Base-by-base conservation (phyloP, 2,329 filamentous ascomycete genomes). In the Penicillium corylophilum region DNA sequence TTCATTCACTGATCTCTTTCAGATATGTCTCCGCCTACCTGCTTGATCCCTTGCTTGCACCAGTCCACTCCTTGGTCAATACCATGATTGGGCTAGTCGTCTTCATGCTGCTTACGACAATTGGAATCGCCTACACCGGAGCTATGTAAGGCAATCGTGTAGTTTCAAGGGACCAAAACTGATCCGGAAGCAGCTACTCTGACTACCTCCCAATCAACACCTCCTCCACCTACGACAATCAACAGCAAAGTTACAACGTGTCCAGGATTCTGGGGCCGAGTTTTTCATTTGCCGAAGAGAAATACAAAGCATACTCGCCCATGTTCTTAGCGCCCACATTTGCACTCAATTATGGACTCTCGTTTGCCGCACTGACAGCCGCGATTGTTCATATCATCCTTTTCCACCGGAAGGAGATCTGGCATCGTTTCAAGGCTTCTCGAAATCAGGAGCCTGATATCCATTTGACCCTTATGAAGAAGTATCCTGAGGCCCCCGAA, bases 401-500 rank as follows among this genome's bases (percentile, higher is more conserved):
- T 10, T 68, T 68, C 53, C 64, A 72, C 42, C 60, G 67, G 28
- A 58, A 60, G 24, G 68, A 71, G 47, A 68, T 71, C 10, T 66
- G 63, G 62, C 60, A 63, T 47, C 60, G 63, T 38, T 66, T 66
- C 31, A 68, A 59, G 35, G 58, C 63, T 35, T 54, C 66, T 18
- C 60, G 59, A 2, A 41, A 60, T 5, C 53, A 60, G 23, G 53
- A 54, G 39, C 59, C 81, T 64, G 83, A 86, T 57, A 80, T 84
- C 31, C 83, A 86, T 65, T 84, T 85, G 79, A 82, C 80, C 53
- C 69, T 85, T 20, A 86, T 86, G 83, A 74, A 70, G 46, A 83
- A 82, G 61, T 86, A 86, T 1, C 78, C 75, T 0, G 55, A 57
- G 28, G 53, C 44, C 4, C 50, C 50, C 12, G 53, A 55, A n/a